Evolutionary conservation across 2,329 filamentous ascomycete species (phyloP).

Genomic region (Lecanosticta acicola): DNA sequence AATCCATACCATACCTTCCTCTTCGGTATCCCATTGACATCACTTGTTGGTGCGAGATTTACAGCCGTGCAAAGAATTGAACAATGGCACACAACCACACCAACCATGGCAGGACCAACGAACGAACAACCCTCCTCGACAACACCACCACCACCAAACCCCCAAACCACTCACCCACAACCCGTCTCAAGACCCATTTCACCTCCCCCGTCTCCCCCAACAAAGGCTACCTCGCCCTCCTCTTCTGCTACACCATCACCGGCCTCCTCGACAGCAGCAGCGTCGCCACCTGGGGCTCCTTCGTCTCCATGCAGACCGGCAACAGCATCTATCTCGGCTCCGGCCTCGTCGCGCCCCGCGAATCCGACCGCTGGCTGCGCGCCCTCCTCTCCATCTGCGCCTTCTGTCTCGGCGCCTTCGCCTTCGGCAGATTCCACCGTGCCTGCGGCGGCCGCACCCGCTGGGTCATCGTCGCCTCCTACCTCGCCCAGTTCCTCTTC

Average conservation of each 20-base stretch:
- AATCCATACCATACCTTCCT: no score
- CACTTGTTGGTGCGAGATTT: no score
- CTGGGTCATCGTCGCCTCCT: slow-evolving; percentile 55
- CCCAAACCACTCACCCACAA: neutral
- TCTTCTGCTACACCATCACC: slow-evolving; percentile 70
- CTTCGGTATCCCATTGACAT: no score
- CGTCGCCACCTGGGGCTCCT: slow-evolving; percentile 71
- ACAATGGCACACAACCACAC: no score
- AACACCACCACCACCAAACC: slow-evolving; percentile 1
- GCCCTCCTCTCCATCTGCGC: slow-evolving; percentile 63
- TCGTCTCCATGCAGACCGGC: slow-evolving; percentile 76
- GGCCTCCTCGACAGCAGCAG: slow-evolving; percentile 71
- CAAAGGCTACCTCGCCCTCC: slow-evolving; percentile 62
- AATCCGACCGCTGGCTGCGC: slow-evolving; percentile 61
- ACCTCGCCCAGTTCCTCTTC: slow-evolving; percentile 38
- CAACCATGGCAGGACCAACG: neutral
- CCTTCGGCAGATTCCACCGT: slow-evolving; percentile 65
- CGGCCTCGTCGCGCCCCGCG: slow-evolving; percentile 53
- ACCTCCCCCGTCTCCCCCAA: slow-evolving; percentile 52
- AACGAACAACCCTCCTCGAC: neutral
- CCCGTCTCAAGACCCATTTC: slow-evolving; percentile 30
- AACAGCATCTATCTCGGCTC: slow-evolving; percentile 77
- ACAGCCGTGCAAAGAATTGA: no score
- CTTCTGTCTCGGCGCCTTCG: slow-evolving; percentile 68
- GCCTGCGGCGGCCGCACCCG: slow-evolving; percentile 55